These are phyloP conservation scores for Candida arabinofermentans DNA, from an alignment of 805 yeast genomes.

Conservation along the genomic window DNA sequence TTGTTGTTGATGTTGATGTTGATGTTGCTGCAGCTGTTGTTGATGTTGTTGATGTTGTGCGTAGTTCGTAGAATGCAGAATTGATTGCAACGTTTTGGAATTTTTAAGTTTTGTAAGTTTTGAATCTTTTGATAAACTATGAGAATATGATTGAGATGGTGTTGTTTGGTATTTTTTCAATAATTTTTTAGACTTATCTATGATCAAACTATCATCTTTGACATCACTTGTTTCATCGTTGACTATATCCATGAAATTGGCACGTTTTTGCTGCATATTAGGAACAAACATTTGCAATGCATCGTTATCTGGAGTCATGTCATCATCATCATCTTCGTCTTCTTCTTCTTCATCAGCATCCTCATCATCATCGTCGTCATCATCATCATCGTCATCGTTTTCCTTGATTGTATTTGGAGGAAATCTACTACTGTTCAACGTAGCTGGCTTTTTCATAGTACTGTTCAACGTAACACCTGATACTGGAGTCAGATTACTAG, in stretches of 20 bases:
- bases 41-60: conserved; percentile 6
- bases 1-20: too few relatives aligned
- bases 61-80: conserved; percentile 20
- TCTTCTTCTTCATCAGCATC: background rate
- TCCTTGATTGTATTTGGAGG: background rate
- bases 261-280: background rate
- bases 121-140: conserved; percentile 12
- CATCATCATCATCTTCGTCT: background rate
- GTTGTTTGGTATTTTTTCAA: background rate
- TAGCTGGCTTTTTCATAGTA: conserved; percentile 2
- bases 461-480: conserved; percentile 18
- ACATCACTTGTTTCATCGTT: too few relatives aligned
- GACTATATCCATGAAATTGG: too few relatives aligned
- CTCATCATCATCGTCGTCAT: conserved; percentile 1
- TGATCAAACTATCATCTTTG: background rate
- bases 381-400: conserved; percentile 1
- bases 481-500: conserved; percentile 18
- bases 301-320: background rate
- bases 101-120: conserved; percentile 22
- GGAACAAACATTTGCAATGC: background rate
- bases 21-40: conserved; percentile 4
- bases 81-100: conserved; percentile 22
- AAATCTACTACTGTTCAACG: conserved; percentile 1
- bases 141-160: background rate
- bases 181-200: background rate